Base-by-base conservation (phyloP, 768 basidiomycete genomes). In the Mycena galericulata region DNA sequence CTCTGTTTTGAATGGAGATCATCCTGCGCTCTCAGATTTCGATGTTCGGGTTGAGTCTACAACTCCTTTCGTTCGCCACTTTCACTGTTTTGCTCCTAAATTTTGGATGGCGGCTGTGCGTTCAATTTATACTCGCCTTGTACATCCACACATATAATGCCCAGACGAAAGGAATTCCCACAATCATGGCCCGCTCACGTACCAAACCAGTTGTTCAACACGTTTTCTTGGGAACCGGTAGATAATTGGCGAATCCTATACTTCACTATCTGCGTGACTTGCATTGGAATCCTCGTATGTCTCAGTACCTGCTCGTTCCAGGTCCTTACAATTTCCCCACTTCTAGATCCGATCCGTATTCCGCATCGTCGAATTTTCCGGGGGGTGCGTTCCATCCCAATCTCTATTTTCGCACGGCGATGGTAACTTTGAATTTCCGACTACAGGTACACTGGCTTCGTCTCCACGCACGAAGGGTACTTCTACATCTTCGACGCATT, bases 401-500 rank as follows among this genome's bases (percentile, higher is more conserved):
- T 45, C 26, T 10, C 29, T 2, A 15, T 1, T 40, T 3, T 55
- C 54, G 40, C 0, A 24, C 22, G 17, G 27, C n/a, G 4, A 15
- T 29, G 24, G 36, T 40, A 12, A 26, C n/a, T 8, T 6, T 8
- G 27, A 32, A 29, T 22, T n/a, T 12, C 34, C 14, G 34, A 36
- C 34, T 36, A 36, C 34, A 71, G 65, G 11, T 62, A 66, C 74
- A 40, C 62, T n/a, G 86, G 86, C 17, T 75, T 76, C 50, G 77
- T 90, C 47, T 76, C 81, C 11, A 83, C 80, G n/a, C 82, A 79
- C 34, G 88, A 89, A 72, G 77, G 65, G 14, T 86, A 78, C 73
- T 88, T 90, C 73, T 90, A 87, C 74, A 77, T 73, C 8, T 79
- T 89, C 36, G 88, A 90, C 75, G 78, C 87, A 7, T 76, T 88